These are phyloP conservation scores for Amanita muscaria DNA, from an alignment of 768 basidiomycete genomes.

Conservation along the genomic window DNA sequence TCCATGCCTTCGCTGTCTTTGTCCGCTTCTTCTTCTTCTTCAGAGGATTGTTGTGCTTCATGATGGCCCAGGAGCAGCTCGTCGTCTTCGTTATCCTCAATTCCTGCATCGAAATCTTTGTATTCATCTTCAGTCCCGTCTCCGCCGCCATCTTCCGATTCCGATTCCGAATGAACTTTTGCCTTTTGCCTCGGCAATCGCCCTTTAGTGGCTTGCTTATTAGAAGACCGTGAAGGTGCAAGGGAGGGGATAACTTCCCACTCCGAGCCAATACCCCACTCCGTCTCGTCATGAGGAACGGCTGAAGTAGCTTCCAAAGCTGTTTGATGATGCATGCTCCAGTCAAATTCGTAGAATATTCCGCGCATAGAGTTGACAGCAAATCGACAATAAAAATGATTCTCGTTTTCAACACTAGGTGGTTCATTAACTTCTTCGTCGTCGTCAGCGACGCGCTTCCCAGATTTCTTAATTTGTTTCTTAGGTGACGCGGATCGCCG, in stretches of 20 bases:
- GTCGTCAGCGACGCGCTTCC: not conserved
- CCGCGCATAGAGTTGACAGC: conserved; percentile 53
- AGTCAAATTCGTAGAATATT: conserved; percentile 53
- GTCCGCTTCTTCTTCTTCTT: conserved; percentile 17
- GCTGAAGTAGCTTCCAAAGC: conserved; percentile 29
- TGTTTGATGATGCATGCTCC: conserved; percentile 38
- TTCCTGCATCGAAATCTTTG: conserved; percentile 9
- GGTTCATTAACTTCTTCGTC: no score
- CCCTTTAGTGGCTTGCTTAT: conserved; percentile 9
- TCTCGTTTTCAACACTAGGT: no score
- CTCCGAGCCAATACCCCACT: conserved; percentile 30
- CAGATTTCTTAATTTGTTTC: not conserved
- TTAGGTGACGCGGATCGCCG: conserved; percentile 8
- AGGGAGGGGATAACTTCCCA: conserved; percentile 36
- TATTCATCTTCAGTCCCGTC: conserved; percentile 17
- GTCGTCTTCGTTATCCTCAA: conserved; percentile 20
- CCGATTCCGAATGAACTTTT: conserved; percentile 16
- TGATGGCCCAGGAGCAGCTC: conserved; percentile 12
- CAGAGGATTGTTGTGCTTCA: conserved; percentile 19
- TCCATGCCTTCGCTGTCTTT: conserved; percentile 14
- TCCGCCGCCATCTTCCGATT: conserved; percentile 24
- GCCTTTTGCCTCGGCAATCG: no score
- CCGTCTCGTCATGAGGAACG: conserved; percentile 16
- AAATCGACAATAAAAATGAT: conserved; percentile 43
- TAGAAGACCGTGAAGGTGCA: not conserved